phyloP scores from a whole-genome alignment of 1,139 yeast species.

The Protomyces inouyei region DNA sequence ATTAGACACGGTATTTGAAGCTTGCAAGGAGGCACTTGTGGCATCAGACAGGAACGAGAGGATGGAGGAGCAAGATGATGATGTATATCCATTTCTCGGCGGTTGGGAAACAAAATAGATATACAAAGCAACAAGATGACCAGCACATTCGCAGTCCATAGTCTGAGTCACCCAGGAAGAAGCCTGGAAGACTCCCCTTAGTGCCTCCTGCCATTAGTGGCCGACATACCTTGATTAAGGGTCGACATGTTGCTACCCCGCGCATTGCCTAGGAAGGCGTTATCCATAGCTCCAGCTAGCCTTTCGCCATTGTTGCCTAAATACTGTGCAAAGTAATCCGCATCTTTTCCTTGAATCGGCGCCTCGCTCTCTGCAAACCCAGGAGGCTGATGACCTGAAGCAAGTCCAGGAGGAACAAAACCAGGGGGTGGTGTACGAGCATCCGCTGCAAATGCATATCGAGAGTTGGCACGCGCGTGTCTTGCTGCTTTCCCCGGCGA shows the following conservation, averaged over 20 bases:
- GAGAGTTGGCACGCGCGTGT: slow-evolving; percentile 18
- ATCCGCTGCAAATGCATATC: slow-evolving; percentile 20
- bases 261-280: neutral
- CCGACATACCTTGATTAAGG: neutral
- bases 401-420: slow-evolving; percentile 22
- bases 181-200: neutral
- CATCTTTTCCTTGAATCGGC: neutral
- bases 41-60: neutral
- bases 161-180: neutral
- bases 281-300: neutral
- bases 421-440: slow-evolving; percentile 21
- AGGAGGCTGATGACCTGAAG: slow-evolving; percentile 18
- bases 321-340: neutral
- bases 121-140: slow-evolving; percentile 1
- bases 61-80: neutral
- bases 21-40: too few relatives aligned
- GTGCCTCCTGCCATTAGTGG: neutral
- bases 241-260: neutral
- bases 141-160: neutral
- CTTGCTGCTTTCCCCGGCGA: slow-evolving; percentile 12
- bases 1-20: too few relatives aligned
- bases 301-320: neutral
- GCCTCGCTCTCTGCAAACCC: neutral
- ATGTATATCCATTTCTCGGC: neutral
- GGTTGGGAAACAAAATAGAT: neutral